phyloP scores from a whole-genome alignment of 371 early-diverging fungal species.

The Pancytospora epiphaga region DNA sequence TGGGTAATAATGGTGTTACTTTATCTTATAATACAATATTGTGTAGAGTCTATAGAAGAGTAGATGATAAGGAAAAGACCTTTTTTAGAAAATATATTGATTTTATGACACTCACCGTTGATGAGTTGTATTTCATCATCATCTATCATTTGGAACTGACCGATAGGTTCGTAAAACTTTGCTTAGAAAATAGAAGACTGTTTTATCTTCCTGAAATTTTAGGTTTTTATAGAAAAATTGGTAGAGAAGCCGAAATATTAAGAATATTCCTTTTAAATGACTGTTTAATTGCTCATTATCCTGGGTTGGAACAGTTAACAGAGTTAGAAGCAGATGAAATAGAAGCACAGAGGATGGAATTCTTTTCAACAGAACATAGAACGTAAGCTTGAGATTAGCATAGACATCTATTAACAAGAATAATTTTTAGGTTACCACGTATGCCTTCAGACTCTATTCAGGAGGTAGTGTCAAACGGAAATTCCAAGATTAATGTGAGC shows the following conservation, averaged over 20 bases:
- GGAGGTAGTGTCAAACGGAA: no score
- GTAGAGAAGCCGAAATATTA: background rate
- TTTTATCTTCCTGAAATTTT: slow-evolving; percentile 1
- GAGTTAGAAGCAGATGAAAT: background rate
- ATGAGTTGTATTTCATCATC: slow-evolving; percentile 5
- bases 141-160: slow-evolving; percentile 6
- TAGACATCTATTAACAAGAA: no score
- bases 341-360: background rate
- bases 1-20: background rate
- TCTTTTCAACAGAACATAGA: no score
- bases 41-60: slow-evolving; percentile 12
- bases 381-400: no score
- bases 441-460: no score
- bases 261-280: background rate
- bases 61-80: slow-evolving; percentile 13
- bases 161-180: slow-evolving; percentile 1
- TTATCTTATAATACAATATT: background rate
- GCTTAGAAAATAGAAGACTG: background rate
- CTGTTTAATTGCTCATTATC: background rate
- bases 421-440: no score
- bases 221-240: slow-evolving; percentile 6
- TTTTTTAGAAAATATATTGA: background rate
- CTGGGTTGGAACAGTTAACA: background rate
- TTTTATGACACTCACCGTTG: background rate
- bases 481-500: no score